Evolutionary conservation across 164 flowering plant species (phyloP).

Genomic region (Brasenia schreberi): DNA sequence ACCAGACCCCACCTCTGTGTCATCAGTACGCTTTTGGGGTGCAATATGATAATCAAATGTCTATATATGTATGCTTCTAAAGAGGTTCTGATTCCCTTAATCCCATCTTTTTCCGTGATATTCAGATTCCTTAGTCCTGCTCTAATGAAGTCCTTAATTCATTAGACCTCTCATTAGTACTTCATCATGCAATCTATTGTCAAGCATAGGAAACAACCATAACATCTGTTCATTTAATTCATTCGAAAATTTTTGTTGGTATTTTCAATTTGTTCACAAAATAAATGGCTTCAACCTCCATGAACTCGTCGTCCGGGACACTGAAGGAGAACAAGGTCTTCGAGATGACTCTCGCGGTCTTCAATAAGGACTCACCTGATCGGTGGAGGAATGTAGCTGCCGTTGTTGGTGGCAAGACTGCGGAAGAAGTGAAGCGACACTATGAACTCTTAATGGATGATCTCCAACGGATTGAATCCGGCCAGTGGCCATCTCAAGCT

Average conservation of each 20-base stretch:
- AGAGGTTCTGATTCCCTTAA: neutral
- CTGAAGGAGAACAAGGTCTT: neutral
- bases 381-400: neutral
- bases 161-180: neutral
- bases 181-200: neutral
- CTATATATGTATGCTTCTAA: too few species aligned
- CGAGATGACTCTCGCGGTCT: neutral
- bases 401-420: neutral
- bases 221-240: neutral
- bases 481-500: neutral
- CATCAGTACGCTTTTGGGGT: neutral
- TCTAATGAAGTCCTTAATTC: neutral
- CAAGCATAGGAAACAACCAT: neutral
- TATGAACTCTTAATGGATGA: neutral
- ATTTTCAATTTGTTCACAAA: neutral
- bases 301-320: neutral
- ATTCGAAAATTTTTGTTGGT: neutral
- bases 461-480: neutral
- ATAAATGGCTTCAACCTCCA: constrained; percentile 5
- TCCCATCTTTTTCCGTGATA: neutral
- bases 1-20: too few species aligned
- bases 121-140: too few species aligned
- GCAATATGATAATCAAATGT: neutral
- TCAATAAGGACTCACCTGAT: neutral
- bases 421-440: neutral